Evolutionary conservation across 1,139 yeast genomes (phyloP).

Genomic region (Kodamaea fungicola): DNA sequence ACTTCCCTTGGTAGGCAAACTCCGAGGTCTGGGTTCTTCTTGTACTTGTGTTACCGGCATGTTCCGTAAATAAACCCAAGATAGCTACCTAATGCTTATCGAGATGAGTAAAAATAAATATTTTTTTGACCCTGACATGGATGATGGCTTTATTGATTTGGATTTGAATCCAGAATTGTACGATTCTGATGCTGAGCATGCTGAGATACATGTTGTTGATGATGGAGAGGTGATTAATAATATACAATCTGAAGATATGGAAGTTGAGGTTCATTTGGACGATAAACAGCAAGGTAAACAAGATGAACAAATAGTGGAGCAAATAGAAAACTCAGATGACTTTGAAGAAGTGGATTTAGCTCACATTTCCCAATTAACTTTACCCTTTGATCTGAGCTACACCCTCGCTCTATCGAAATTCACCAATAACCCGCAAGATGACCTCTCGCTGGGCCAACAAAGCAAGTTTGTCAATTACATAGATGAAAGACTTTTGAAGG

Average conservation of each 20-base stretch:
- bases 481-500: conserved; percentile 53
- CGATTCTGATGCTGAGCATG: conserved; percentile 20
- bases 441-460: conserved; percentile 43
- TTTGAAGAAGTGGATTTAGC: conserved; percentile 3
- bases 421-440: conserved; percentile 3
- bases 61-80: not conserved
- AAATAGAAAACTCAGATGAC: conserved; percentile 1
- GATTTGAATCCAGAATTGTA: conserved; percentile 43
- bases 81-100: not conserved
- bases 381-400: conserved; percentile 29
- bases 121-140: not conserved
- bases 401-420: conserved; percentile 14
- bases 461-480: conserved; percentile 57
- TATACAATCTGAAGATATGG: not conserved
- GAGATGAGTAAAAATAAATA: conserved; percentile 1
- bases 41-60: not conserved
- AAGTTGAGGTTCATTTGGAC: conserved; percentile 2
- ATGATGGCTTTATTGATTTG: conserved; percentile 20
- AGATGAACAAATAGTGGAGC: not conserved
- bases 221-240: conserved; percentile 12
- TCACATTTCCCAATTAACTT: conserved; percentile 17
- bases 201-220: conserved; percentile 7
- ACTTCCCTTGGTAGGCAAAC: not conserved
- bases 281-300: not conserved
- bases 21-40: not conserved